Evolutionary conservation across 2,329 filamentous ascomycete species (phyloP).

Genomic region (Delphinella strobiligena): DNA sequence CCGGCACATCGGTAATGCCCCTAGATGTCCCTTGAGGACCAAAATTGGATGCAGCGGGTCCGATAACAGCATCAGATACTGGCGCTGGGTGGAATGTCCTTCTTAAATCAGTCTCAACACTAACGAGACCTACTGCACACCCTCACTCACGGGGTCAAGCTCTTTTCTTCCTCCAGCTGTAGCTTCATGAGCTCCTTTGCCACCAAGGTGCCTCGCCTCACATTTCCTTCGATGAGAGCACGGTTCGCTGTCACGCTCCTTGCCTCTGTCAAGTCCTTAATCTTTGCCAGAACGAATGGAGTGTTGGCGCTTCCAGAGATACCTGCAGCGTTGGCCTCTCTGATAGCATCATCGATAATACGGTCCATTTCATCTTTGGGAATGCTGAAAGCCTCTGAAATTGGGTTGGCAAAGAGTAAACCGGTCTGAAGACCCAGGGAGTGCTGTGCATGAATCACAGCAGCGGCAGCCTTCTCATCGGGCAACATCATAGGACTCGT

Average conservation of each 20-base stretch:
- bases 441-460: conserved; percentile 74
- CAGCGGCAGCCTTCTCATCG: conserved; percentile 70
- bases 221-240: conserved; percentile 55
- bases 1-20: conserved; percentile 8
- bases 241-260: conserved; percentile 64
- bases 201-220: conserved; percentile 51
- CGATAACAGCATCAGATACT: conserved; percentile 3
- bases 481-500: conserved; percentile 65
- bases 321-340: conserved; percentile 52
- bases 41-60: conserved; percentile 10
- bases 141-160: conserved; percentile 24
- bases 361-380: conserved; percentile 57
- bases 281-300: conserved; percentile 67
- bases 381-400: conserved; percentile 59
- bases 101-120: conserved; percentile 5
- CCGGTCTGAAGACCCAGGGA: conserved; percentile 63
- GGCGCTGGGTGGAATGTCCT: conserved; percentile 7
- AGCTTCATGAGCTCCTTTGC: conserved; percentile 50
- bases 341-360: conserved; percentile 56
- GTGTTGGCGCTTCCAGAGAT: conserved; percentile 68
- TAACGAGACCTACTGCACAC: not conserved
- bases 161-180: conserved; percentile 27
- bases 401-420: conserved; percentile 79
- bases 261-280: conserved; percentile 64
- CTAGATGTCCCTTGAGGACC: conserved; percentile 14